Evolutionary conservation across 805 yeast species (phyloP).

Genomic region (Monosporozyma servazzii): DNA sequence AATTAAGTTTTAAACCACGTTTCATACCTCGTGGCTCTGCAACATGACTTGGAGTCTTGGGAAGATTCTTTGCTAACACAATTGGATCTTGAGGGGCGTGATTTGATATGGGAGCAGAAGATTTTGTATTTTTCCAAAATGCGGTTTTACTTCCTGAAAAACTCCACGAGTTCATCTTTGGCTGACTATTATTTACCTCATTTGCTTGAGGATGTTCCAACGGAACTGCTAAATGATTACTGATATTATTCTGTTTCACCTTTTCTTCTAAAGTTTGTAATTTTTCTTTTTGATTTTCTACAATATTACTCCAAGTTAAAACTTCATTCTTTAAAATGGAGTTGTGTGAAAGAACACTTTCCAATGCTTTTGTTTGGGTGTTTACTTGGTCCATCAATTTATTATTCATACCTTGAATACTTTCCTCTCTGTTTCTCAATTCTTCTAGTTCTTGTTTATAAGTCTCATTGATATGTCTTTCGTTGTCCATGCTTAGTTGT

Average conservation of each 20-base stretch:
- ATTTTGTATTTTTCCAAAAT: constrained; percentile 11
- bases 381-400: constrained; percentile 17
- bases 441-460: constrained; percentile 9
- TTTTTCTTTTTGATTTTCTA: constrained; percentile 9
- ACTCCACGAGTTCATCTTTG: neutral
- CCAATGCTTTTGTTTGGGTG: constrained; percentile 14
- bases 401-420: constrained; percentile 14
- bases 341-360: constrained; percentile 10
- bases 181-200: neutral
- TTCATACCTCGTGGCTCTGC: constrained; percentile 9
- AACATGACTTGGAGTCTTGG: constrained; percentile 10
- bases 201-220: neutral
- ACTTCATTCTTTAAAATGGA: constrained; percentile 12
- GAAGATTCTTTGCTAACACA: constrained; percentile 5
- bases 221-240: neutral
- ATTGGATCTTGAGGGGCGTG: neutral
- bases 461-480: constrained; percentile 7
- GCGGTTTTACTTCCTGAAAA: constrained; percentile 3
- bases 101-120: constrained; percentile 7
- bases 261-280: constrained; percentile 11
- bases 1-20: constrained; percentile 19
- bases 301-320: constrained; percentile 10
- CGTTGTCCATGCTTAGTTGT: constrained; percentile 16
- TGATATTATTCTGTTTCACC: constrained; percentile 4
- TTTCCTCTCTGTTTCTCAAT: constrained; percentile 6